Conservation (phyloP, 108 stramenopile species). For the Nitzschia sp. region DNA sequence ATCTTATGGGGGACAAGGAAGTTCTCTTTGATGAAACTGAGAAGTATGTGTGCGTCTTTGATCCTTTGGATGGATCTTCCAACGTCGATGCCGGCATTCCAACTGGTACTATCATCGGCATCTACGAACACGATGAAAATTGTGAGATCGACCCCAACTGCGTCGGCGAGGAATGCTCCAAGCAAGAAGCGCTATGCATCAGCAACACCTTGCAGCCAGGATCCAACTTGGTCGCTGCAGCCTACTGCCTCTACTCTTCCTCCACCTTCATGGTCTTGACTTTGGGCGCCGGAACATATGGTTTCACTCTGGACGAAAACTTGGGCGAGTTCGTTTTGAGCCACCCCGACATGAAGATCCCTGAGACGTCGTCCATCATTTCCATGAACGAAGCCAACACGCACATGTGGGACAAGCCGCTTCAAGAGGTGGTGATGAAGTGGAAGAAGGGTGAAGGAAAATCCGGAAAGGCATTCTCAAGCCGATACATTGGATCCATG, state of each 20-base stretch:
- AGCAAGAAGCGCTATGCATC: slow-evolving; percentile 66
- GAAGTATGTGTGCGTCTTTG: slow-evolving; percentile 87
- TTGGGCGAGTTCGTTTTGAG: slow-evolving; percentile 96
- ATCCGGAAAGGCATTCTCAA: slow-evolving; percentile 63
- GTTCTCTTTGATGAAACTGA: slow-evolving; percentile 57
- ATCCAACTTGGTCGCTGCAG: slow-evolving; percentile 88
- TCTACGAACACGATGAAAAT: slow-evolving; percentile 81
- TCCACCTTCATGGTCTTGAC: slow-evolving; percentile 95
- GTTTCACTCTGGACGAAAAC: slow-evolving; percentile 96
- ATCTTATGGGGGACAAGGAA: slow-evolving; percentile 26
- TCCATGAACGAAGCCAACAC: slow-evolving; percentile 96
- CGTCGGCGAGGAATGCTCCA: slow-evolving; percentile 57
- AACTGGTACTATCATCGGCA: slow-evolving; percentile 94
- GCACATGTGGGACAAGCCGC: slow-evolving; percentile 81
- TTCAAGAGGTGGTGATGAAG: slow-evolving; percentile 62
- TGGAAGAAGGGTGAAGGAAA: slow-evolving; percentile 76
- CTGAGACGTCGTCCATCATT: slow-evolving; percentile 82
- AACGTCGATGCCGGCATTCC: slow-evolving; percentile 99
- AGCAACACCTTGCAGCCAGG: slow-evolving; percentile 92
- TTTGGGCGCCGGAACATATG: slow-evolving; percentile 80
- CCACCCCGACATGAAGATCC: slow-evolving; percentile 85
- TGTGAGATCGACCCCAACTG: slow-evolving; percentile 53
- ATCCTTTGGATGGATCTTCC: slow-evolving; percentile 97
- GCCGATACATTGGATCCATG: slow-evolving; percentile 98
- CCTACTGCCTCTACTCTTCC: slow-evolving; percentile 96